Conservation (phyloP, 164 flowering plant species). For the Nelumbo lutea region DNA sequence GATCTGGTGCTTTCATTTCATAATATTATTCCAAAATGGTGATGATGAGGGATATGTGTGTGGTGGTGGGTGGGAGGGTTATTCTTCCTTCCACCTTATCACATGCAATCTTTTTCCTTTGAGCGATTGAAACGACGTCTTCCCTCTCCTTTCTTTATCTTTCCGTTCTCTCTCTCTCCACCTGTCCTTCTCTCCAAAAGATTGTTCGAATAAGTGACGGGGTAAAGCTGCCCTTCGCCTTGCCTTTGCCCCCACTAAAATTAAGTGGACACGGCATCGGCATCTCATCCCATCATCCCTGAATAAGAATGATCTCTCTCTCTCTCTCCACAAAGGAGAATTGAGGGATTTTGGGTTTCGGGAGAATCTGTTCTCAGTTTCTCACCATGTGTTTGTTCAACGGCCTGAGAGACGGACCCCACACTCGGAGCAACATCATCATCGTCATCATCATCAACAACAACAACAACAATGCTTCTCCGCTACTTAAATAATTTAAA, state of each 20-base stretch:
- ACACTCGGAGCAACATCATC: not conserved
- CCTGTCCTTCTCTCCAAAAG: not conserved
- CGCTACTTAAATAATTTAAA: conserved; percentile 6
- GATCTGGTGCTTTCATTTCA: not conserved
- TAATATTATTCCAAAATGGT: not conserved
- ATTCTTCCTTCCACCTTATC: conserved; percentile 13
- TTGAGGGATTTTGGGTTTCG: not conserved
- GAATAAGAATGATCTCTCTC: too few species aligned
- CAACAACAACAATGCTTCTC: not conserved
- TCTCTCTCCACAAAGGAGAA: too few species aligned
- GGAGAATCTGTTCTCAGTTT: conserved; percentile 25
- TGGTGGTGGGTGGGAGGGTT: conserved; percentile 12
- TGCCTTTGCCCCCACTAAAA: conserved; percentile 9
- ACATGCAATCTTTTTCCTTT: not conserved
- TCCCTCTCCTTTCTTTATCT: not conserved
- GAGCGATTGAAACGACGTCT: not conserved
- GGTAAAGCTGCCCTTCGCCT: conserved; percentile 5
- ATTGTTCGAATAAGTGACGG: not conserved
- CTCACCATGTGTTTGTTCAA: conserved; percentile 28
- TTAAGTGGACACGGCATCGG: conserved; percentile 26
- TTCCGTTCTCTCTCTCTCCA: not conserved
- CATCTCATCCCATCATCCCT: too few species aligned
- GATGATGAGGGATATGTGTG: conserved; percentile 9
- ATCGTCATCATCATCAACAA: not conserved
- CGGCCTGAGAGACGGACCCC: conserved; percentile 12